Percentiles rank a stretch among this genome's conserved stretches.
phyloP scores from a whole-genome alignment of 1,284 basidiomycete genomes.

The Malassezia japonica region DNA sequence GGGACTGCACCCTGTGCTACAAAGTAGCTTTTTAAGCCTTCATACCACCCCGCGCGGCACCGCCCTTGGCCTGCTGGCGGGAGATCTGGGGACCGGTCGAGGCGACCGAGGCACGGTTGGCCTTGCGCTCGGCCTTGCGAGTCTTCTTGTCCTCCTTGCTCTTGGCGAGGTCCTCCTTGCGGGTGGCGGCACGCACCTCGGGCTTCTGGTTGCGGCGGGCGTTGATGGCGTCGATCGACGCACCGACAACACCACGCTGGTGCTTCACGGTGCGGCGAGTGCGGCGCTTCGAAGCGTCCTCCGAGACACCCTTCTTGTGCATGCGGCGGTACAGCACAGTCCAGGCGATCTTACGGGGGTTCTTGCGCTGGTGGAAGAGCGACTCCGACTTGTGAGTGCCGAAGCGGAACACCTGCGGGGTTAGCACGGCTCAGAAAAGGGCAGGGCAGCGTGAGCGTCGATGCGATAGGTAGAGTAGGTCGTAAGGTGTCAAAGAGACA shows the following conservation, averaged over 20 bases:
- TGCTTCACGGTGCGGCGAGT: slow-evolving; percentile 94
- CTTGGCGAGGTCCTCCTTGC: slow-evolving; percentile 85
- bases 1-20: slow-evolving; percentile 10
- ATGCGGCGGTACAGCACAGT: slow-evolving; percentile 91
- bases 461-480: too few relatives aligned
- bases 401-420: slow-evolving; percentile 44
- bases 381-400: slow-evolving; percentile 61
- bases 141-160: slow-evolving; percentile 79
- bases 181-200: slow-evolving; percentile 69
- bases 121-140: slow-evolving; percentile 40
- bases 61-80: slow-evolving; percentile 92
- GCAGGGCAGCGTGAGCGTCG: too few relatives aligned
- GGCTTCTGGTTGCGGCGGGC: slow-evolving; percentile 69
- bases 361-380: slow-evolving; percentile 98
- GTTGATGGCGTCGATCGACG: slow-evolving; percentile 78
- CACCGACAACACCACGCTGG: slow-evolving; percentile 96
- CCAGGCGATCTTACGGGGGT: slow-evolving; percentile 99
- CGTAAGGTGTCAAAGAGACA: too few relatives aligned
- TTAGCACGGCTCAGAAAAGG: too few relatives aligned
- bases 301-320: slow-evolving; percentile 99
- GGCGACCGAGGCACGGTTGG: slow-evolving; percentile 50
- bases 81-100: slow-evolving; percentile 61
- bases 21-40: slow-evolving; percentile 23
- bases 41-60: slow-evolving; percentile 28
- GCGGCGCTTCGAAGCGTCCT: slow-evolving; percentile 97